A percentile compares a stretch with the other conserved stretches of the same genome.
phyloP scores from a whole-genome alignment of 768 basidiomycete species.

The Suillus spraguei region DNA sequence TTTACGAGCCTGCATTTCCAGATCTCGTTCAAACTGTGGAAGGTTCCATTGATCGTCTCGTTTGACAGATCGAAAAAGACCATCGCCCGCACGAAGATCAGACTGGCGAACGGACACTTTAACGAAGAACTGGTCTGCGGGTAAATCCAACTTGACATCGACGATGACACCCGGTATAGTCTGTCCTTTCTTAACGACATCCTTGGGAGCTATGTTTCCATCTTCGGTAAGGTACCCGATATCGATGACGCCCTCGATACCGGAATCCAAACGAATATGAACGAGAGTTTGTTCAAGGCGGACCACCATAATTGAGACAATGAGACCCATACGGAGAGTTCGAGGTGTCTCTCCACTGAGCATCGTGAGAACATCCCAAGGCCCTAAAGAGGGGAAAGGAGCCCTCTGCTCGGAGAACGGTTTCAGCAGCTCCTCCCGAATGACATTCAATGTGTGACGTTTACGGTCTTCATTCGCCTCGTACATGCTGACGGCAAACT shows the following conservation, averaged over 20 bases:
- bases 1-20: slow-evolving; percentile 75
- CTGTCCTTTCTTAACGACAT: slow-evolving; percentile 74
- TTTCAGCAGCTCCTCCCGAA: slow-evolving; percentile 79
- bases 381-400: slow-evolving; percentile 60
- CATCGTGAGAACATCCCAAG: slow-evolving; percentile 92
- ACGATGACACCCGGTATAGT: slow-evolving; percentile 80
- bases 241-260: slow-evolving; percentile 82
- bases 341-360: slow-evolving; percentile 87
- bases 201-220: slow-evolving; percentile 40
- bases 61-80: slow-evolving; percentile 58
- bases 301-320: slow-evolving; percentile 74
- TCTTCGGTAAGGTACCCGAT: slow-evolving; percentile 58
- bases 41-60: slow-evolving; percentile 68
- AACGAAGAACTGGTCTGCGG: slow-evolving; percentile 65
- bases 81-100: slow-evolving; percentile 67
- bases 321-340: slow-evolving; percentile 77
- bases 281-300: slow-evolving; percentile 56
- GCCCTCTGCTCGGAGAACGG: slow-evolving; percentile 80
- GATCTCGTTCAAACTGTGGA: slow-evolving; percentile 63
- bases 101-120: slow-evolving; percentile 70
- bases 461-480: slow-evolving; percentile 84
- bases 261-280: slow-evolving; percentile 85
- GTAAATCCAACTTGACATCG: slow-evolving; percentile 62
- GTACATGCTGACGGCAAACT: slow-evolving; percentile 92
- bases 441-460: slow-evolving; percentile 86